Evolutionary conservation across 106 monocot species (phyloP).

Genomic region (Platanthera zijinensis): DNA sequence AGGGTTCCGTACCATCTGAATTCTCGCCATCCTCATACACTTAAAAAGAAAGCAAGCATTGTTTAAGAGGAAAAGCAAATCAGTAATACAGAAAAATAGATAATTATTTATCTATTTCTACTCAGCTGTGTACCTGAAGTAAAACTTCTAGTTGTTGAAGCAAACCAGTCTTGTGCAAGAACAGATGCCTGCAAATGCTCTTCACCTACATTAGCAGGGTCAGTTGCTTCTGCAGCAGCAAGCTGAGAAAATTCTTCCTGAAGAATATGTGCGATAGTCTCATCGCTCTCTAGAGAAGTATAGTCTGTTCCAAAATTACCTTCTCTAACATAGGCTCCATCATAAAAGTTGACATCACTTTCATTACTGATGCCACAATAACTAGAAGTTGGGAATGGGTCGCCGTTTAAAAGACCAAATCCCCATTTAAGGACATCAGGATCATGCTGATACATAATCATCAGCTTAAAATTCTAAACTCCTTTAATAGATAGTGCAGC

Average conservation of each 20-base stretch:
- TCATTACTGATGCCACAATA: slow-evolving; percentile 51
- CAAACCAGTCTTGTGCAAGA: slow-evolving; percentile 67
- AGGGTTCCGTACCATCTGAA: slow-evolving; percentile 38
- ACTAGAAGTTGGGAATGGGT: slow-evolving; percentile 46
- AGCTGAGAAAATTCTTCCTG: slow-evolving; percentile 64
- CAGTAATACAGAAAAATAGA: slow-evolving; percentile 4
- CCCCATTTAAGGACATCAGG: slow-evolving; percentile 70
- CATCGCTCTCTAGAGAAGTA: slow-evolving; percentile 35
- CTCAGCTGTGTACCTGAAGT: slow-evolving; percentile 36
- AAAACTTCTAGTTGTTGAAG: slow-evolving; percentile 35
- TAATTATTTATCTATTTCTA: slow-evolving; percentile 3
- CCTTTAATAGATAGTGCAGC: not conserved
- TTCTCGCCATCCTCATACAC: slow-evolving; percentile 41
- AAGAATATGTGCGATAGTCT: slow-evolving; percentile 44
- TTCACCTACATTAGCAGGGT: slow-evolving; percentile 39
- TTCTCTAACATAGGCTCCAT: slow-evolving; percentile 36
- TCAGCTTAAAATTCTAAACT: slow-evolving; percentile 22
- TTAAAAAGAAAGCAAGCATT: slow-evolving; percentile 8
- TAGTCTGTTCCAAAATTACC: slow-evolving; percentile 36
- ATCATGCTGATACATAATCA: slow-evolving; percentile 81
- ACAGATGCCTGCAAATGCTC: slow-evolving; percentile 44
- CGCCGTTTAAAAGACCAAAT: slow-evolving; percentile 43
- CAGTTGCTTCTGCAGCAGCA: slow-evolving; percentile 56
- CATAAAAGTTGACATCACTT: slow-evolving; percentile 33
- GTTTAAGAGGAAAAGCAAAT: slow-evolving; percentile 1